phyloP scores from a whole-genome alignment of 2,329 filamentous ascomycete species.

The Monilinia fructigena region DNA sequence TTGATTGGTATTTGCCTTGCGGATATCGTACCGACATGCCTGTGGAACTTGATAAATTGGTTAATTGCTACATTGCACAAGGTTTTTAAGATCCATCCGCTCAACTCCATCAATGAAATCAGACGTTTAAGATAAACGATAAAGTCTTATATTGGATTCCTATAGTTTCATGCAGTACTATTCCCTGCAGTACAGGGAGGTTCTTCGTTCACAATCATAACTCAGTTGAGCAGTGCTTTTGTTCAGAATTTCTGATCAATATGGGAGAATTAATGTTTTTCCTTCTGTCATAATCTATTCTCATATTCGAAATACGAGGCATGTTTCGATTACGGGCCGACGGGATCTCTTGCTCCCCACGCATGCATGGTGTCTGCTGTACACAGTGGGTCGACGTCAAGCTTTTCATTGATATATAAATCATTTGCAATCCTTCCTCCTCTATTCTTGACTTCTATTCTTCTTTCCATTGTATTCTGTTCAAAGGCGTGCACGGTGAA shows the following conservation, averaged over 20 bases:
- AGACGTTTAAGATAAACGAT: neutral
- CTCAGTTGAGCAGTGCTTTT: neutral
- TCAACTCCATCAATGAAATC: slow-evolving; percentile 10
- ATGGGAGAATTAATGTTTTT: neutral
- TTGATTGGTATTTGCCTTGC: slow-evolving; percentile 4
- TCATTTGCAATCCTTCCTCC: neutral
- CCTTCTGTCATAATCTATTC: no score
- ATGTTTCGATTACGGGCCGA: neutral
- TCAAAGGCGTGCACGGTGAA: neutral
- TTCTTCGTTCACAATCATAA: neutral
- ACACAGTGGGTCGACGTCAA: neutral
- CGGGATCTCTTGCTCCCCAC: neutral
- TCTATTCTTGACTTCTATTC: neutral
- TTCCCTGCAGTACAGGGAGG: neutral
- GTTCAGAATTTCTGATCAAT: neutral
- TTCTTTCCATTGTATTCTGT: neutral
- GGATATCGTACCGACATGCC: slow-evolving; percentile 20
- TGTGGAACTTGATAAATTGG: slow-evolving; percentile 2
- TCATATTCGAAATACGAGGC: no score
- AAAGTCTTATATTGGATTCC: neutral
- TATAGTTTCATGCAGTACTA: neutral
- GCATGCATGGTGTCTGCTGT: no score
- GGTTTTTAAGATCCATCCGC: neutral
- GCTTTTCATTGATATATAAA: slow-evolving; percentile 8
- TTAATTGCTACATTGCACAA: neutral